Percentiles rank a stretch among this genome's conserved stretches.
Conservation (phyloP, 345 rosid species). For the Eucalyptus albens region DNA sequence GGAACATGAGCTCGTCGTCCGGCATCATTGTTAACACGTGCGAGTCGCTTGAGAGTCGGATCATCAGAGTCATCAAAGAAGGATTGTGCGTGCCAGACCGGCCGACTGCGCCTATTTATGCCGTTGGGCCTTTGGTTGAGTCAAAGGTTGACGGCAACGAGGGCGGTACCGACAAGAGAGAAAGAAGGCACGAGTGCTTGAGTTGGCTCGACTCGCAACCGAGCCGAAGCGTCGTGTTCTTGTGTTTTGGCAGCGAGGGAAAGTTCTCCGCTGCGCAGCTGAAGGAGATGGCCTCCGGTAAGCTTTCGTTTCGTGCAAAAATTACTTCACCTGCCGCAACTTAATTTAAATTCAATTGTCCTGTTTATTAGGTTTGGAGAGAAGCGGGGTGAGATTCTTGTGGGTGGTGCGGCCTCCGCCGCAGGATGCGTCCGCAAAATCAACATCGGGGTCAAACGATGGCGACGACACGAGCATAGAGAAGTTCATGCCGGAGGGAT, state of each 20-base stretch:
- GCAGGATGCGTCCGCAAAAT: not conserved
- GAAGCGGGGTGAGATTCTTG: not conserved
- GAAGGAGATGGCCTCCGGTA: not conserved
- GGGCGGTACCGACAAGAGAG: not conserved
- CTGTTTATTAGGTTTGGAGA: not conserved
- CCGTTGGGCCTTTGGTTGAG: not conserved
- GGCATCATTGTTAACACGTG: not conserved
- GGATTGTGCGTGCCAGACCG: not conserved
- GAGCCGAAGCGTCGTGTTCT: not conserved
- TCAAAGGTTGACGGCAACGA: not conserved
- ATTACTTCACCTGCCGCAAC: not conserved
- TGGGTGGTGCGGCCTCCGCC: not conserved
- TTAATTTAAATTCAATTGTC: not conserved
- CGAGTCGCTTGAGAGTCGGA: not conserved
- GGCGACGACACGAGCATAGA: not conserved
- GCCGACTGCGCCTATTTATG: not conserved
- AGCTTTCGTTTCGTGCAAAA: not conserved
- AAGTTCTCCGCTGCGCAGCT: not conserved
- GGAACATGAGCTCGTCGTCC: not conserved
- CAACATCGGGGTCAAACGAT: not conserved
- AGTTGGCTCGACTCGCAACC: not conserved
- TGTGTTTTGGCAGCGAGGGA: not conserved
- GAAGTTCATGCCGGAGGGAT: not conserved
- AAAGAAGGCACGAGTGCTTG: not conserved
- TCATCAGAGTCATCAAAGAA: not conserved